A percentile compares a stretch with the other conserved stretches of the same genome.
Evolutionary conservation across 2,329 filamentous ascomycete species (phyloP).

Genomic region (Rutstroemia sp.): DNA sequence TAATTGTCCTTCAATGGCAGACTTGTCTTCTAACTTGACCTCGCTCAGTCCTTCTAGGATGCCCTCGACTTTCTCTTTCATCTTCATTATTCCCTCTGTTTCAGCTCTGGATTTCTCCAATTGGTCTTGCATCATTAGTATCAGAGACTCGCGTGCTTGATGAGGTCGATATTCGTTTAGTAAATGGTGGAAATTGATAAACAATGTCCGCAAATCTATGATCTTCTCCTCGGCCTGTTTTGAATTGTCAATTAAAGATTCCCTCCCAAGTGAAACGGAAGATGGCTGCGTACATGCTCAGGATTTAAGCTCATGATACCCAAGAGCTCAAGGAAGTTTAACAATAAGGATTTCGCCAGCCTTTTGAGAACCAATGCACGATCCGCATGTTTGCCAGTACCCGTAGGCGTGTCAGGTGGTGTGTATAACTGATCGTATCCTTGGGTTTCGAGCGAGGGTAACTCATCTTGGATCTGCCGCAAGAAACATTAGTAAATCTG

Average conservation of each 20-base stretch:
- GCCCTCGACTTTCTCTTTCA: constrained; percentile 64
- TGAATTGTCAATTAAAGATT: constrained; percentile 14
- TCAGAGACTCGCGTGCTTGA: constrained; percentile 82
- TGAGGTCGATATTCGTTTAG: constrained; percentile 93
- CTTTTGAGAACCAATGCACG: constrained; percentile 64
- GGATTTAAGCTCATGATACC: constrained; percentile 65
- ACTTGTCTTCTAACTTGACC: constrained; percentile 27
- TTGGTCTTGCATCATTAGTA: constrained; percentile 80
- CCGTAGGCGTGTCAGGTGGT: constrained; percentile 22
- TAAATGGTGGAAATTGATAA: constrained; percentile 87
- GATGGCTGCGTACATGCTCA: constrained; percentile 35
- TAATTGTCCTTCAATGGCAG: constrained; percentile 12
- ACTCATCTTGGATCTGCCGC: constrained; percentile 47
- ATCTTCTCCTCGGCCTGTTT: constrained; percentile 61
- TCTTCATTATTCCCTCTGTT: constrained; percentile 59
- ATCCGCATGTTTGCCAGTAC: constrained; percentile 49
- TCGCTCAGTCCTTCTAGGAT: constrained; percentile 63
- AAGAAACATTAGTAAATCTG: too few relatives aligned
- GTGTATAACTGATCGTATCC: constrained; percentile 63
- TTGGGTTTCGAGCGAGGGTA: constrained; percentile 61
- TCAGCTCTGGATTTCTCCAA: constrained; percentile 66
- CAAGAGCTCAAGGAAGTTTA: constrained; percentile 82
- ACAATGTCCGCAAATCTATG: constrained; percentile 69
- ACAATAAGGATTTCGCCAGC: constrained; percentile 73
- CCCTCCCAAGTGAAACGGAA: neutral